phyloP scores from a whole-genome alignment of 495 filamentous ascomycete genomes.

The Penicillium diatomitis region DNA sequence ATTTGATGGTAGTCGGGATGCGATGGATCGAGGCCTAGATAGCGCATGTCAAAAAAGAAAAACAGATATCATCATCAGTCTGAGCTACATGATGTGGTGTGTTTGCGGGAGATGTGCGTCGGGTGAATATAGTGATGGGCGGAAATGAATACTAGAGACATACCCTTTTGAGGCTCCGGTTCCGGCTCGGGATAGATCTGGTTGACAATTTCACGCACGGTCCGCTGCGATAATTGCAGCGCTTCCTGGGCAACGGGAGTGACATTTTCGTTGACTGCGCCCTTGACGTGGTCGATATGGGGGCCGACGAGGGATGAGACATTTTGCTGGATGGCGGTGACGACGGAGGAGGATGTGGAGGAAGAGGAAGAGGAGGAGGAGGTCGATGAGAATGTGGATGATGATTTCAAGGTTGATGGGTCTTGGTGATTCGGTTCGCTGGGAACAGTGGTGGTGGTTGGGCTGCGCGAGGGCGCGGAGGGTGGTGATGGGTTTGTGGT shows the following conservation, averaged over 20 bases:
- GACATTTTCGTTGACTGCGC: slow-evolving; percentile 1
- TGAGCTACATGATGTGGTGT: too few species aligned
- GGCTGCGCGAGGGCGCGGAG: too few species aligned
- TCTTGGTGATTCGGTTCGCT: not conserved
- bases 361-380: too few species aligned
- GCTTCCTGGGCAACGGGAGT: slow-evolving; percentile 1
- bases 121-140: too few species aligned
- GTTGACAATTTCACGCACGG: not conserved
- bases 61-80: too few species aligned
- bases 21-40: not conserved
- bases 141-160: not conserved
- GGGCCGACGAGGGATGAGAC: slow-evolving; percentile 1
- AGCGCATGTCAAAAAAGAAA: too few species aligned
- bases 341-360: too few species aligned
- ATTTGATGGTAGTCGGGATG: slow-evolving; percentile 13
- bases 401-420: too few species aligned
- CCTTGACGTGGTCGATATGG: slow-evolving; percentile 1
- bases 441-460: too few species aligned
- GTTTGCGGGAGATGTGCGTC: too few species aligned
- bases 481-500: too few species aligned
- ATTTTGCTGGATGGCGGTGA: slow-evolving; percentile 3
- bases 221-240: not conserved
- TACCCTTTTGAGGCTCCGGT: not conserved
- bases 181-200: not conserved
- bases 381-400: too few species aligned